Conservation (phyloP, 73 alveolate species). For the Stentor coeruleus region DNA sequence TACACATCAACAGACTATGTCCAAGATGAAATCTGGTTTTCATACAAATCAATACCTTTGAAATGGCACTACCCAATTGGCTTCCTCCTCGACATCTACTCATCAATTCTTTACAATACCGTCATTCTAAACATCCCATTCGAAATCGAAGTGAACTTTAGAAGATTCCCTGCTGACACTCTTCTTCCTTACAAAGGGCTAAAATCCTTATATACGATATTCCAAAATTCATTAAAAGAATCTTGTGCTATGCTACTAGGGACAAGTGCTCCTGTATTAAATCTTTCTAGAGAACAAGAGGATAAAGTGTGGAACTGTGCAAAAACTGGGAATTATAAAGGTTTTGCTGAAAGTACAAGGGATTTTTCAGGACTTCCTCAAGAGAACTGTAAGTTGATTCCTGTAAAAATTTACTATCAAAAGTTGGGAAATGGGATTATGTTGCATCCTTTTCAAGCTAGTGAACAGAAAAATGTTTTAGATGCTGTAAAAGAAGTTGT, state of each 20-base stretch:
- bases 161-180: conserved; percentile 20
- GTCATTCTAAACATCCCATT: not conserved
- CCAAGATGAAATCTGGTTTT: not conserved
- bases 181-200: conserved; percentile 11
- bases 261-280: conserved; percentile 5
- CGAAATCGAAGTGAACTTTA: not conserved
- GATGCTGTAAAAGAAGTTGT: not conserved
- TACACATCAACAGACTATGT: not conserved
- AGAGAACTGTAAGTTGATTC: not conserved
- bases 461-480: no score
- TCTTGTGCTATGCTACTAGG: conserved; percentile 6
- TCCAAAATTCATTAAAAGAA: conserved; percentile 22
- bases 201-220: not conserved
- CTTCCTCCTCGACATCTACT: not conserved
- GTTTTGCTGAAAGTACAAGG: not conserved
- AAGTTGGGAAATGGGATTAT: no score
- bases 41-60: conserved; percentile 16
- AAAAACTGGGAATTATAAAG: not conserved
- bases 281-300: not conserved
- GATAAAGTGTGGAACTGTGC: conserved; percentile 7
- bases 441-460: no score
- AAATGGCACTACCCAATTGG: conserved; percentile 25
- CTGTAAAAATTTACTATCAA: not conserved
- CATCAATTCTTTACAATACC: not conserved
- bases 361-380: not conserved